Evolutionary conservation across 2,329 filamentous ascomycete genomes (phyloP), one percentile per base, ranked within the genome.

Genomic region (Aspergillus alliaceus): DNA sequence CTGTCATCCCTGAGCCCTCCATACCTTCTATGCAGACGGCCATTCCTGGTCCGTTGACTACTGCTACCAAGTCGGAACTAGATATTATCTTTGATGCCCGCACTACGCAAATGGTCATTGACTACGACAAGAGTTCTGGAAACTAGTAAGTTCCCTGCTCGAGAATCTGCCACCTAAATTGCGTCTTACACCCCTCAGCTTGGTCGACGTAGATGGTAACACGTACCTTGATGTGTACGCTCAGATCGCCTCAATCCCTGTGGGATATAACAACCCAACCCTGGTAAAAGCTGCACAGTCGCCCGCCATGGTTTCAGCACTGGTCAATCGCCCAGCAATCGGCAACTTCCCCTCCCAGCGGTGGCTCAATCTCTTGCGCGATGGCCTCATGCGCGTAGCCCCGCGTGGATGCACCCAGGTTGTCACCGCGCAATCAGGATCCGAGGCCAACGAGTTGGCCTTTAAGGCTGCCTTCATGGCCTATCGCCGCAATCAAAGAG

Each of bases 121-220:
- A 52, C 49, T 52, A 52, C 20, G 35, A 52, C 34, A 52, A 29
- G 14, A 42, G 49, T 29, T 52, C 24, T 22, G 49, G 35, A 27
- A 52, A 42, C 34, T 52, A 52, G 35, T 42, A 39, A 40, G 20
- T 6, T 31, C 12, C 2, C 27, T 29, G 12, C 6, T 8, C 9
- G 2, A 37, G 6, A 40, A 15, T 8, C 24, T 4, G 8, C 5
- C 1, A 15, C 11, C 29, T 25, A n/a, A 37, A 52, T 35, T 7
- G 20, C 7, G 15, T 6, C 24, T 54, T 24, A 24, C 1, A 4
- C 27, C 49, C 22, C 54, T 56, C 25, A 59, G 56, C 29, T 46
- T 55, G n/a, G 44, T 49, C 31, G 55, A 59, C 32, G 29, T 53
- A 31, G 57, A 59, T 25, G 57, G 57, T 7, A 59, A 59, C 39